Evolutionary conservation across 495 filamentous ascomycete genomes (phyloP).

Genomic region (Penicillium antarcticum): DNA sequence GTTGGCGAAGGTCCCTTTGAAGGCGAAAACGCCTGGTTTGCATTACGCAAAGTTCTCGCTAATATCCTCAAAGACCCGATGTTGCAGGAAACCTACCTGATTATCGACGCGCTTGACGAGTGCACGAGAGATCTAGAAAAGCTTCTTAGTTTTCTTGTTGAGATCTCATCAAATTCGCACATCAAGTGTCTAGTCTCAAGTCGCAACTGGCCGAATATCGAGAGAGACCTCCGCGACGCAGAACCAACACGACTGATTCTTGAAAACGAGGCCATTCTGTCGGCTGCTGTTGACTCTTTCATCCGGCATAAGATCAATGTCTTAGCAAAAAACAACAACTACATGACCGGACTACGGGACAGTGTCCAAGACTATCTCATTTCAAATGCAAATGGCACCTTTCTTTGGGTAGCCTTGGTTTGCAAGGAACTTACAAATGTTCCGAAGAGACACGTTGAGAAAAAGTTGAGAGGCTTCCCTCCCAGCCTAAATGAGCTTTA

Average conservation of each 20-base stretch:
- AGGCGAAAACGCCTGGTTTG: slow-evolving; percentile 27
- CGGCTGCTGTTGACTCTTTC: slow-evolving; percentile 21
- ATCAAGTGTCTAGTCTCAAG: slow-evolving; percentile 34
- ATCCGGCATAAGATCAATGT: slow-evolving; percentile 31
- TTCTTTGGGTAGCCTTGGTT: slow-evolving; percentile 35
- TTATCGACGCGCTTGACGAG: slow-evolving; percentile 52
- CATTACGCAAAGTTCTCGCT: slow-evolving; percentile 20
- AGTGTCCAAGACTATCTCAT: slow-evolving; percentile 13
- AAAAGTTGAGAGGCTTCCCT: slow-evolving; percentile 4
- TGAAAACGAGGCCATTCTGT: slow-evolving; percentile 16
- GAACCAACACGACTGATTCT: slow-evolving; percentile 12
- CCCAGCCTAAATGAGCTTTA: slow-evolving; percentile 14
- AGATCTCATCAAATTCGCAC: slow-evolving; percentile 4
- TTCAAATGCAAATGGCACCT: slow-evolving; percentile 25
- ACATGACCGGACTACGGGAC: background rate
- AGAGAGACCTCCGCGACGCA: background rate
- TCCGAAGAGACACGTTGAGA: background rate
- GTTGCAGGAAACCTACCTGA: slow-evolving; percentile 26
- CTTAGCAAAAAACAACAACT: slow-evolving; percentile 8
- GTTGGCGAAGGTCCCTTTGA: slow-evolving; percentile 27
- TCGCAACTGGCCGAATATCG: slow-evolving; percentile 21
- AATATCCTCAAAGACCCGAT: slow-evolving; percentile 29
- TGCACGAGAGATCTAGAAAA: slow-evolving; percentile 24
- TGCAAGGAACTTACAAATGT: slow-evolving; percentile 12
- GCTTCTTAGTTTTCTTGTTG: slow-evolving; percentile 31